Percentiles rank a stretch among this genome's conserved stretches.
These are phyloP conservation scores for Bipolaris gigantea DNA, from an alignment of 2,329 filamentous ascomycete genomes.

Conservation along the genomic window DNA sequence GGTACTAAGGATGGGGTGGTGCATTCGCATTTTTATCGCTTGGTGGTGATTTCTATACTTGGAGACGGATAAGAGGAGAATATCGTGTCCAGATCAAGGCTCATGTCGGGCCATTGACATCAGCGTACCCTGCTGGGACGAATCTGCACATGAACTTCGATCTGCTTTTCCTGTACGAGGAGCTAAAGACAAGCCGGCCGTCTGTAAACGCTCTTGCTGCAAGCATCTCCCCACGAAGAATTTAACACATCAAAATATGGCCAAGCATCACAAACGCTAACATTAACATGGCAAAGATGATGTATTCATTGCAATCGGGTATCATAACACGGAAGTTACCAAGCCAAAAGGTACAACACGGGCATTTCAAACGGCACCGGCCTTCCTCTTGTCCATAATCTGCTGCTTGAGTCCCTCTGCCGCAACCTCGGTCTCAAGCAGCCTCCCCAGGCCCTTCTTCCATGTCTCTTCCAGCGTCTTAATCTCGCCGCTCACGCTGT, in stretches of 20 bases:
- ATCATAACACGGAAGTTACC: slow-evolving; percentile 4
- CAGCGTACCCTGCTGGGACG: too few species aligned
- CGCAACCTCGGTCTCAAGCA: slow-evolving; percentile 85
- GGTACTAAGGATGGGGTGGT: background rate
- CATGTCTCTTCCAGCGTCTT: slow-evolving; percentile 74
- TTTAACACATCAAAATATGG: too few species aligned
- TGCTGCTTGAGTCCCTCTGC: slow-evolving; percentile 65
- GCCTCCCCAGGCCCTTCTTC: slow-evolving; percentile 74
- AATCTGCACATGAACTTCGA: too few species aligned
- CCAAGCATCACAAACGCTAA: too few species aligned
- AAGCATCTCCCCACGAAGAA: too few species aligned
- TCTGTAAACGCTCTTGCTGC: too few species aligned
- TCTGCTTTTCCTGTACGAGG: too few species aligned
- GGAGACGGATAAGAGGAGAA: background rate
- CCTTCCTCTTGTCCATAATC: slow-evolving; percentile 41
- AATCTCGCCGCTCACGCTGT: slow-evolving; percentile 72
- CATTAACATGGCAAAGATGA: background rate
- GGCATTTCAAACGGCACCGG: slow-evolving; percentile 34
- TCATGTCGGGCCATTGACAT: too few species aligned
- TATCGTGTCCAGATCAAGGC: too few species aligned
- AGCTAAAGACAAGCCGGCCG: too few species aligned
- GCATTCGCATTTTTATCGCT: too few species aligned
- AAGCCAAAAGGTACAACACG: background rate
- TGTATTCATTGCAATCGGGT: slow-evolving; percentile 3
- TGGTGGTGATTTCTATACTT: background rate